Evolutionary conservation across 768 basidiomycete species (phyloP).

Genomic region (Xerocomellus dryophilus): DNA sequence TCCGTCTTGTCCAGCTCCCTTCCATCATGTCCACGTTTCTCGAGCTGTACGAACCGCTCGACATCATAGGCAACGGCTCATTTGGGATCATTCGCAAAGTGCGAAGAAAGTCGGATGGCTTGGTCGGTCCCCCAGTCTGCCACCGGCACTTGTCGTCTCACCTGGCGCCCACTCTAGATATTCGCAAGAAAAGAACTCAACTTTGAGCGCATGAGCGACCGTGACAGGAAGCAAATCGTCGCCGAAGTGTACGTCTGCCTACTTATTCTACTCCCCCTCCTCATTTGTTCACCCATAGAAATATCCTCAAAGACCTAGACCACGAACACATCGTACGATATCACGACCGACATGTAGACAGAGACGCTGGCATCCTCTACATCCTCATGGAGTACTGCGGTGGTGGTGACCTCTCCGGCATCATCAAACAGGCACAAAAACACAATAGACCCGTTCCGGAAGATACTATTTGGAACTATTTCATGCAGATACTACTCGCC

Average conservation of each 20-base stretch:
- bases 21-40: slow-evolving; percentile 43
- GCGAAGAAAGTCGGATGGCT: slow-evolving; percentile 74
- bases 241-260: slow-evolving; percentile 83
- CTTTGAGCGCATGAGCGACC: slow-evolving; percentile 94
- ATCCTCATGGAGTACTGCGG: slow-evolving; percentile 99
- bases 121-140: slow-evolving; percentile 47
- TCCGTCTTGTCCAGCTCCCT: slow-evolving; percentile 18
- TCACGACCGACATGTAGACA: slow-evolving; percentile 88
- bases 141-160: slow-evolving; percentile 4
- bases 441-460: slow-evolving; percentile 76
- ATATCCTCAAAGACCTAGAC: slow-evolving; percentile 92
- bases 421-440: slow-evolving; percentile 79
- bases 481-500: slow-evolving; percentile 88
- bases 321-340: slow-evolving; percentile 97
- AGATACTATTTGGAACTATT: slow-evolving; percentile 94
- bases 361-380: slow-evolving; percentile 86
- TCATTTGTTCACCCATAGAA: slow-evolving; percentile 45
- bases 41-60: slow-evolving; percentile 81
- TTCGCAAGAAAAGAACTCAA: slow-evolving; percentile 95
- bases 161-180: slow-evolving; percentile 41
- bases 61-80: slow-evolving; percentile 93
- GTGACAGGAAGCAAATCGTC: slow-evolving; percentile 94
- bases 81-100: slow-evolving; percentile 99
- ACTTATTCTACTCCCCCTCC: background rate
- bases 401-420: slow-evolving; percentile 85